A percentile compares a stretch with the other conserved stretches of the same genome.
Conservation (phyloP, 1,284 basidiomycete genomes). For the Trichosporon coremiiforme region DNA sequence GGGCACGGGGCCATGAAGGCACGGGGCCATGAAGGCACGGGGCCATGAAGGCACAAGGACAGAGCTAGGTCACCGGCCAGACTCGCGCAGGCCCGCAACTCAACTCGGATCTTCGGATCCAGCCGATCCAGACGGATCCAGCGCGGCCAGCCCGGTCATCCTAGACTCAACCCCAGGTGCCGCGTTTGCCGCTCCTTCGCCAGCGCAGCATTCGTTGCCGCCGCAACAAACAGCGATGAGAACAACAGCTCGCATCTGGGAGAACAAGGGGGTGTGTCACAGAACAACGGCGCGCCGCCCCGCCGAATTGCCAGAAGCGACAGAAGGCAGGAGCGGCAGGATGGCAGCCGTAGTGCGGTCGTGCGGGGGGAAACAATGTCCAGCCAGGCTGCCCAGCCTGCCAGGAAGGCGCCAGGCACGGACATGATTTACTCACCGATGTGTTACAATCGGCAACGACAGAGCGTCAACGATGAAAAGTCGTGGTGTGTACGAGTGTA, state of each 20-base stretch:
- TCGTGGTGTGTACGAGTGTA: background rate
- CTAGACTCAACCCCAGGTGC: background rate
- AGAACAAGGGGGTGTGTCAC: too few relatives aligned
- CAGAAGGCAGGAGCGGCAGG: background rate
- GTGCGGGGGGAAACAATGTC: background rate
- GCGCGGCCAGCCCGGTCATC: background rate
- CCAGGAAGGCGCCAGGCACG: background rate
- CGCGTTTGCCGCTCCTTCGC: background rate
- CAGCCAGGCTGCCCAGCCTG: background rate
- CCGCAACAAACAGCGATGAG: too few relatives aligned
- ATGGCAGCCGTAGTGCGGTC: background rate
- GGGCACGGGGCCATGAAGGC: background rate
- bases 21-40: too few relatives aligned
- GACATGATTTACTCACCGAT: background rate
- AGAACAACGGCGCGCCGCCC: too few relatives aligned
- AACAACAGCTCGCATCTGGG: too few relatives aligned
- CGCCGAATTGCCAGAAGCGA: background rate
- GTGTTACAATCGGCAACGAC: conserved; percentile 13
- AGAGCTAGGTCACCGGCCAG: background rate
- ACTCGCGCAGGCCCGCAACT: too few relatives aligned
- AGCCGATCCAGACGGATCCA: conserved; percentile 4
- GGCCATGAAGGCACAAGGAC: too few relatives aligned
- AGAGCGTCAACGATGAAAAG: conserved; percentile 7
- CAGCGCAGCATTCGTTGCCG: background rate
- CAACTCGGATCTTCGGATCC: conserved; percentile 7